Evolutionary conservation across 1,284 basidiomycete species (phyloP), one percentile per base, ranked within the genome.

Genomic region (Naganishia sp.): DNA sequence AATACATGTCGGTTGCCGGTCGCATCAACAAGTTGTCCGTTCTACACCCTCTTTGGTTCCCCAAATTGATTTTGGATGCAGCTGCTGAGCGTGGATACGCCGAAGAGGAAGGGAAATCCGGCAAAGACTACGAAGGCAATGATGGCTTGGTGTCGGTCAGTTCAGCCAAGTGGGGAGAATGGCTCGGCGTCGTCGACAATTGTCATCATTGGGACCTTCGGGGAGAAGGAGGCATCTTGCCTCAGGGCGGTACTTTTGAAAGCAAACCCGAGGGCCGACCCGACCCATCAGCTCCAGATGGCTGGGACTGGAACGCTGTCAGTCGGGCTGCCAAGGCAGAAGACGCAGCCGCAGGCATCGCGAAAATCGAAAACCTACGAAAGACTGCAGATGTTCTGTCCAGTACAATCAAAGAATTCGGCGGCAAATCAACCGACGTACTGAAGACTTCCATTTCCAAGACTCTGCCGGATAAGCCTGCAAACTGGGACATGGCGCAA

Each of bases 181-280:
- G 93, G 78, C 80, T 99, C 18, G 95, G 95, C 5, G 86, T 88
- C 23, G 83, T 99, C 75, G 90, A 96, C 70, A 89, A 88, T 2
- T 90, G 88, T 71, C 94, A 99, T 81, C 96, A 99, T 76, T 99
- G 96, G 96, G 91, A 96, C 73, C 84, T 98, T 73, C 82, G 96
- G 65, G 96, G 96, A 0, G 88, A 82, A 63, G 81, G 83, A n/a
- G 83, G 82, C 6, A 47, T 80, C 0, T 79, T 81, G 68, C 79
- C 78, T 2, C 72, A 73, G 25, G 74, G 60, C 67, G 74, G 39
- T 64, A 77, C 61, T 67, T 72, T 69, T n/a, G 71, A 71, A 52
- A 74, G 72, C 54, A 63, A 73, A 53, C 68, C 71, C 35, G 68
- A 68, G 61, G 67, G 71, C 49, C 70, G 70, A 58, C 64, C 68